A percentile compares a stretch with the other conserved stretches of the same genome.
These are phyloP conservation scores for Euphorbia tirucalli DNA, from an alignment of 345 rosid species.

Conservation along the genomic window DNA sequence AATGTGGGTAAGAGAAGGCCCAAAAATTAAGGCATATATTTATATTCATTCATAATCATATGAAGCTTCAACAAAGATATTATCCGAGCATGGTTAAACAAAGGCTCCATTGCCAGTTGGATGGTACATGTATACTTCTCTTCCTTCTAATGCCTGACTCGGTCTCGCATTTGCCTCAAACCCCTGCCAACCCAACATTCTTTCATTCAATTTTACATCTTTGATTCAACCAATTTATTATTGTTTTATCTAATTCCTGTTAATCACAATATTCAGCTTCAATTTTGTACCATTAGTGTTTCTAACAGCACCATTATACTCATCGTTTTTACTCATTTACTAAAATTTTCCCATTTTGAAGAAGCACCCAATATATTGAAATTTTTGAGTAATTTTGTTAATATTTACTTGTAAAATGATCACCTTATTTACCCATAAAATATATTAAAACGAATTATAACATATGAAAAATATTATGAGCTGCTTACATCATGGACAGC, in stretches of 20 bases:
- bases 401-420: too few species aligned
- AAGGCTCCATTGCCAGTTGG: background rate
- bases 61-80: too few species aligned
- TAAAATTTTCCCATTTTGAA: background rate
- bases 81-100: background rate
- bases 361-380: background rate
- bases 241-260: too few species aligned
- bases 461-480: background rate
- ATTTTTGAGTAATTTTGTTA: background rate
- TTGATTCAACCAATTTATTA: too few species aligned
- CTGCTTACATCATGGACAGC: conserved; percentile 65
- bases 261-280: too few species aligned
- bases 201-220: background rate
- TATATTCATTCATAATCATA: too few species aligned
- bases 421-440: too few species aligned
- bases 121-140: conserved; percentile 20
- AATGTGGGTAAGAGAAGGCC: too few species aligned
- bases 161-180: conserved; percentile 69
- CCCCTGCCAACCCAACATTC: conserved; percentile 37
- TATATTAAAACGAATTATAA: too few species aligned
- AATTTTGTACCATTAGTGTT: background rate
- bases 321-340: too few species aligned
- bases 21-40: too few species aligned
- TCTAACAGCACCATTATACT: too few species aligned
- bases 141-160: conserved; percentile 40